Base-by-base conservation (phyloP, 2,329 filamentous ascomycete species). In the Colletotrichum eremochloae region DNA sequence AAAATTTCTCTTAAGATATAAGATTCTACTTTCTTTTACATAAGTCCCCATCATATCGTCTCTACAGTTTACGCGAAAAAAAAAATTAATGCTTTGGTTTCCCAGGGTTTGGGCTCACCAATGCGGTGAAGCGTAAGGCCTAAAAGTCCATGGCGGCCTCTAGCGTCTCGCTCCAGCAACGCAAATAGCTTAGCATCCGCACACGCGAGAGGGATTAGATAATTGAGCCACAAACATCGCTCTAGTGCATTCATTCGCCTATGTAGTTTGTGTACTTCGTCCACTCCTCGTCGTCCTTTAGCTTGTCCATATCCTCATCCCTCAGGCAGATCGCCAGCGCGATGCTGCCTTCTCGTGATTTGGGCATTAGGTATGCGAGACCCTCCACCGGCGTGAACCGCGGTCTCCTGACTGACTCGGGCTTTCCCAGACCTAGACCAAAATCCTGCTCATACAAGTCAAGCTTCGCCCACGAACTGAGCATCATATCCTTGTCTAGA, bases 381-480 rank as follows among this genome's bases (percentile, higher is more conserved):
- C 86, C 80, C 76, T 88, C 86, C 4, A 85, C 74, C 0, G 84
- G 81, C 0, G 76, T 75, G 68, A 89, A 88, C 0, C 75, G 70
- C 4, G 87, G 88, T 60, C 87, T 78, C 0, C 87, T 78, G 31
- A 89, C 87, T 0, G 80, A 81, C 67, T 82, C 82, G 0, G 87
- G 85, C 24, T 74, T 79, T 0, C 87, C 87, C 3, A 89, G 74
- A 0, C 82, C 83, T 1, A 84, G 74, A 0, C 80, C 80, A 67
- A 90, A 90, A 56, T 88, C 85, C 7, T 85, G 77, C 0, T 82
- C 77, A 73, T 85, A 86, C 20, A 79, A 80, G 5, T 82, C 77
- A 3, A 86, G 76, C 63, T 86, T 86, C 0, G 83, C 82, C 88
- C 87, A 90, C 0, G 87, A 90, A 69, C 86, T 89, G 7, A 90